These are phyloP conservation scores for Combretum micranthum DNA, from an alignment of 345 rosid species.

Conservation along the genomic window DNA sequence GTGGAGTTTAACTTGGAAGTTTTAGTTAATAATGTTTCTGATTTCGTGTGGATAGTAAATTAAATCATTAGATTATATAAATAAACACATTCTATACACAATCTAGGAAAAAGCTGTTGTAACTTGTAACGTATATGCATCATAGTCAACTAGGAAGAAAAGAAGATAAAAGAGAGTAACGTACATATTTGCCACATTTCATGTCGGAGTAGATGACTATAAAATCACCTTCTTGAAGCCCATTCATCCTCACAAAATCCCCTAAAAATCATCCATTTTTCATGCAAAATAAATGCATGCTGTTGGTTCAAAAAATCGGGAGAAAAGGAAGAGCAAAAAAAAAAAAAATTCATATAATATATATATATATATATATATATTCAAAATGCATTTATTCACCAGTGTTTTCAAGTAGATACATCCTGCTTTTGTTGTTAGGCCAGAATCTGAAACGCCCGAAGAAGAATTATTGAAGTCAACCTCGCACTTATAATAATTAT, in stretches of 20 bases:
- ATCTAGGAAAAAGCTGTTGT: neutral
- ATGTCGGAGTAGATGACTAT: conserved; percentile 92
- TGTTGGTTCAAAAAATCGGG: neutral
- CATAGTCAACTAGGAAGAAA: too few relatives aligned
- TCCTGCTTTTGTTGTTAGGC: conserved; percentile 99
- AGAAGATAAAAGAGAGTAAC: conserved; percentile 2
- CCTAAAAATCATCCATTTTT: conserved; percentile 27
- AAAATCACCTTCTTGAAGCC: conserved; percentile 98
- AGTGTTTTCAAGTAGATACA: conserved; percentile 98
- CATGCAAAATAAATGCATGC: too few relatives aligned
- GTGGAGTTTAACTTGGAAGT: too few relatives aligned
- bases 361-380: too few relatives aligned
- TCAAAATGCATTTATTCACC: conserved; percentile 25
- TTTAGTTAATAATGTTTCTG: too few relatives aligned
- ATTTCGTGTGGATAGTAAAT: too few relatives aligned
- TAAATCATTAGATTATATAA: too few relatives aligned
- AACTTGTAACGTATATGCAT: too few relatives aligned
- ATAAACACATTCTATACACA: neutral
- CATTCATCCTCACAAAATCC: conserved; percentile 89
- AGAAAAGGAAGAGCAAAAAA: neutral
- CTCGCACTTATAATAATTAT: conserved; percentile 18
- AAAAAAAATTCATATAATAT: too few relatives aligned
- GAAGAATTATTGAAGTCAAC: too few relatives aligned
- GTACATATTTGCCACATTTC: conserved; percentile 92
- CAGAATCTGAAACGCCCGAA: conserved; percentile 65